Percentiles rank a stretch among this genome's conserved stretches.
Conservation (phyloP, 345 rosid species). For the Pugionium dolabratum region DNA sequence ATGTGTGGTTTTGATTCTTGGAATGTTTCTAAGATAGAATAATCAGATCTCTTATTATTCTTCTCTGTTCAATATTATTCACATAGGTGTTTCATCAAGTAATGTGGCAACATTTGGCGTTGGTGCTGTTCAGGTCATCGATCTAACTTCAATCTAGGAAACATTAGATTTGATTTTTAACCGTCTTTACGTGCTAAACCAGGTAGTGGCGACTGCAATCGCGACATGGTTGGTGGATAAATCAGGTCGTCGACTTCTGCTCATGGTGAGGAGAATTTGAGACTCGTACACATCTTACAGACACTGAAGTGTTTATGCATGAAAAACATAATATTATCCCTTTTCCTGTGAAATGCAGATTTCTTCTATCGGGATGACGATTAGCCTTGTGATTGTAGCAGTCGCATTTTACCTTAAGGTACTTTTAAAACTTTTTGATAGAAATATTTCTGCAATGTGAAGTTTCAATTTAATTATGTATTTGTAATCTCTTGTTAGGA, state of each 20-base stretch:
- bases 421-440: not conserved
- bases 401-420: slow-evolving; percentile 75
- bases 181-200: slow-evolving; percentile 19
- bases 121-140: slow-evolving; percentile 76
- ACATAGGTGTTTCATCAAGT: slow-evolving; percentile 67
- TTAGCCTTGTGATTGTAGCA: slow-evolving; percentile 69
- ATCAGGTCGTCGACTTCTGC: slow-evolving; percentile 88
- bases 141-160: not conserved
- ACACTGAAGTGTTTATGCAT: slow-evolving; percentile 3
- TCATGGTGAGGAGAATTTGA: slow-evolving; percentile 55
- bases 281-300: not conserved
- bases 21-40: slow-evolving; percentile 9
- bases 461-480: slow-evolving; percentile 23
- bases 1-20: slow-evolving; percentile 13
- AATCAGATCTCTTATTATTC: slow-evolving; percentile 2
- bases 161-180: not conserved
- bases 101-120: slow-evolving; percentile 72
- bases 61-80: slow-evolving; percentile 14
- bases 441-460: slow-evolving; percentile 3
- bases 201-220: slow-evolving; percentile 84
- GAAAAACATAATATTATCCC: not conserved
- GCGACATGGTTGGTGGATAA: slow-evolving; percentile 85
- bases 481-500: slow-evolving; percentile 47
- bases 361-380: slow-evolving; percentile 74
- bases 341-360: slow-evolving; percentile 48